Base-by-base conservation (phyloP, 2,329 filamentous ascomycete genomes). In the Penicillium sp. region DNA sequence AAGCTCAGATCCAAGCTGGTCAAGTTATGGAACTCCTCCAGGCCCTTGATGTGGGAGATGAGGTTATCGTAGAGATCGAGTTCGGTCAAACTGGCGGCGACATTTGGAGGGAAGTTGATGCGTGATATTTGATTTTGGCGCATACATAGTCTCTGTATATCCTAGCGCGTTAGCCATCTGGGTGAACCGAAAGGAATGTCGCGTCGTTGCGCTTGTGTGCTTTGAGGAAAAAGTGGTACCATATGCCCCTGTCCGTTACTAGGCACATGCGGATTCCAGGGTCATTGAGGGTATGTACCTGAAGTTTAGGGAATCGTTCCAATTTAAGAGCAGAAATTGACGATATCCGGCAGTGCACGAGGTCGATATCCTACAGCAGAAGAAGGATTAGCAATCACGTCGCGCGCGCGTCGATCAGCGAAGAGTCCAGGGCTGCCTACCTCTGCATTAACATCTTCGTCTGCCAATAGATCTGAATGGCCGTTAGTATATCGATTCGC, bases 51-150 rank as follows among this genome's bases (percentile, higher is more conserved):
- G 74, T 96, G 92, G 11, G 87, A 85, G 67, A 99, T 92, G 19
- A 96, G 82, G 75, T 99, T 99, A 77, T 99, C 94, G 79, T 99
- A 99, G 58, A 99, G 83, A 68, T 99, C 94, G 50, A 99, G 83
- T 59, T 99, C 94, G 68, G 85, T 78, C 40, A 99, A 79, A 0
- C 86, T 90, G 2, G 78, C 71, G 34, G 85, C 86, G 52, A 95
- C 77, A 36, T 76, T 75, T 4, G 82, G 79, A 5, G 96, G 86
- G 9, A 93, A 87, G 31, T 91, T 86, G 72, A 97, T 90, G 48
- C 86, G 80, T 62, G 89, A 82, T 71, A 99, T 94, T 65, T 85
- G 84, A 74, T 99, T 99, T 73, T 99, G 93, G 48, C 94, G 91
- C 21, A 99, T 87, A 72, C 93, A 97, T 65, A 99, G 79, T 68